phyloP scores from a whole-genome alignment of 2,329 filamentous ascomycete species.

The Xylaria sp. region DNA sequence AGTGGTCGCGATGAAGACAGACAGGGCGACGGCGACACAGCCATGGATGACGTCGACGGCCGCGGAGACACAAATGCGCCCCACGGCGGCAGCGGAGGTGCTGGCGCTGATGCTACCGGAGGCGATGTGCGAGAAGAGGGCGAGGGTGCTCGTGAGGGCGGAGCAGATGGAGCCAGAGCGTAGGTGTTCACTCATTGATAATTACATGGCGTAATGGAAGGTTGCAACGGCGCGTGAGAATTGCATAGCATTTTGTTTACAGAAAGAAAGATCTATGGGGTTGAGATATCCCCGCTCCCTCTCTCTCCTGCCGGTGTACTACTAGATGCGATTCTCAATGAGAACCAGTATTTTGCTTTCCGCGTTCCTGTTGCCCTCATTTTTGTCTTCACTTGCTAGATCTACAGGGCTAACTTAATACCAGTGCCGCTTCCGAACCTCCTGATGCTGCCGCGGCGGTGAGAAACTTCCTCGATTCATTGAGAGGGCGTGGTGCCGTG shows the following conservation, averaged over 20 bases:
- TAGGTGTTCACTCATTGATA: conserved; percentile 62
- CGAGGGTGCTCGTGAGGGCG: conserved; percentile 80
- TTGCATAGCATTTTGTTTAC: conserved; percentile 17
- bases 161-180: conserved; percentile 97
- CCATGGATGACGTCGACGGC: conserved; percentile 72
- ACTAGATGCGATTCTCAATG: conserved; percentile 29
- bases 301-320: conserved; percentile 24
- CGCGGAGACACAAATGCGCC: conserved; percentile 54
- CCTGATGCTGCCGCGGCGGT: conserved; percentile 72
- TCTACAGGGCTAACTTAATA: conserved; percentile 39
- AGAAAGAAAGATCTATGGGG: conserved; percentile 7
- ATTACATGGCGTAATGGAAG: conserved; percentile 27
- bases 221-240: conserved; percentile 14
- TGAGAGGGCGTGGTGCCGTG: conserved; percentile 54
- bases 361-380: conserved; percentile 12
- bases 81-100: conserved; percentile 65
- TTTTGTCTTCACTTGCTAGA: conserved; percentile 7
- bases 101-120: conserved; percentile 79
- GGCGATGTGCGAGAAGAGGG: conserved; percentile 91
- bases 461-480: conserved; percentile 80
- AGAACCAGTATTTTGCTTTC: conserved; percentile 16
- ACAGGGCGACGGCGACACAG: conserved; percentile 63
- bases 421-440: conserved; percentile 54
- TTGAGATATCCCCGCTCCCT: conserved; percentile 8
- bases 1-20: conserved; percentile 49